A percentile compares a stretch with the other conserved stretches of the same genome.
Conservation (phyloP, 2,329 filamentous ascomycete species). For the Didymosphaeria variabile region DNA sequence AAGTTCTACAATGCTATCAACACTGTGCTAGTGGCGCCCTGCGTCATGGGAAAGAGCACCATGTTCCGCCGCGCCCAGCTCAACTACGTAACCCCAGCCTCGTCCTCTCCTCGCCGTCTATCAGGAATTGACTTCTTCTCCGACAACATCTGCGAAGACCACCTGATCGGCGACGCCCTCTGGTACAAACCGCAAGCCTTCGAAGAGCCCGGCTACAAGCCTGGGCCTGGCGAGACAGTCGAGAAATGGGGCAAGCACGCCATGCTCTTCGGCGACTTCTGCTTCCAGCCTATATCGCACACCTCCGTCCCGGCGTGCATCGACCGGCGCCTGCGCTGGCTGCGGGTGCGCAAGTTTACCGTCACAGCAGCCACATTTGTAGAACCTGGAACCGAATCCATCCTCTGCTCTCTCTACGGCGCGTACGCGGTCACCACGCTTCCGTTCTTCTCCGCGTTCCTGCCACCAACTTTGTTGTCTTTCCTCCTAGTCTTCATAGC, state of each 20-base stretch:
- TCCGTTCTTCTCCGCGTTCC: conserved; percentile 66
- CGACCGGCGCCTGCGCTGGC: conserved; percentile 84
- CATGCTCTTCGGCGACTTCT: conserved; percentile 84
- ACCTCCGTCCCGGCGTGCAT: conserved; percentile 82
- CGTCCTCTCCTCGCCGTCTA: conserved; percentile 50
- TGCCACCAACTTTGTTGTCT: conserved; percentile 72
- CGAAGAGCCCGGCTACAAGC: conserved; percentile 36
- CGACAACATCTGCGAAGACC: conserved; percentile 96
- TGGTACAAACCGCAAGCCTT: conserved; percentile 70
- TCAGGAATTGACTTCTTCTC: conserved; percentile 92
- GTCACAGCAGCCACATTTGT: conserved; percentile 88
- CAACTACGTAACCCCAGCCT: conserved; percentile 66
- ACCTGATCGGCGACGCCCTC: conserved; percentile 89
- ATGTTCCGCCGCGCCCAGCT: conserved; percentile 97
- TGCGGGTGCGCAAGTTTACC: conserved; percentile 93
- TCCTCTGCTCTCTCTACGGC: conserved; percentile 83
- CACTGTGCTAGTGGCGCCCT: conserved; percentile 87
- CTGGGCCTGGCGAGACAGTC: conserved; percentile 34
- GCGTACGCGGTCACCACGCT: conserved; percentile 81
- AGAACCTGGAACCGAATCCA: conserved; percentile 89
- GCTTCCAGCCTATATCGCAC: conserved; percentile 85
- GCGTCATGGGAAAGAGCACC: conserved; percentile 95
- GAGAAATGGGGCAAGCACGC: conserved; percentile 77
- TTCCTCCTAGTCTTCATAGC: conserved; percentile 72
- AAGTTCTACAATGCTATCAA: conserved; percentile 99